Evolutionary conservation across 139 green algal species (phyloP).

Genomic region (Picocystis salinarum): DNA sequence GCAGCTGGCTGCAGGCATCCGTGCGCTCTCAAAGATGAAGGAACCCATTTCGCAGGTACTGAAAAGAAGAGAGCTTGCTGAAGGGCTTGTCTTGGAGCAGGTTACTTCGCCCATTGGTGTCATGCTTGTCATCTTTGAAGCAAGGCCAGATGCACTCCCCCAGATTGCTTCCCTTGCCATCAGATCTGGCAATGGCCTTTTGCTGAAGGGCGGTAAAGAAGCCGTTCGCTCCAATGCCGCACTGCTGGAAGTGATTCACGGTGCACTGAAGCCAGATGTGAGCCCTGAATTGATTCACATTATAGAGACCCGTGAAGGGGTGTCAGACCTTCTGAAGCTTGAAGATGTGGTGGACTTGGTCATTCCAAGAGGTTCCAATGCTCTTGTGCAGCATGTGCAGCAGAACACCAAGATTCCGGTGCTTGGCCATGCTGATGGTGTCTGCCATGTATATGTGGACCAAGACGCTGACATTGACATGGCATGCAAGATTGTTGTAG

Average conservation of each 20-base stretch:
- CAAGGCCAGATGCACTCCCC: slow-evolving; percentile 81
- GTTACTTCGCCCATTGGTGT: slow-evolving; percentile 82
- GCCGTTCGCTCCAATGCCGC: slow-evolving; percentile 55
- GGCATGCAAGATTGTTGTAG: slow-evolving; percentile 44
- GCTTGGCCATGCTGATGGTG: slow-evolving; percentile 90
- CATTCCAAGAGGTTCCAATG: slow-evolving; percentile 81
- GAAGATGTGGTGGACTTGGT: slow-evolving; percentile 90
- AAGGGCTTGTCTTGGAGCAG: slow-evolving; percentile 83
- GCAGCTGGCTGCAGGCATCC: slow-evolving; percentile 71
- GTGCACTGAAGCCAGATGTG: slow-evolving; percentile 8
- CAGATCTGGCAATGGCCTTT: slow-evolving; percentile 61
- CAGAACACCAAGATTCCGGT: slow-evolving; percentile 91
- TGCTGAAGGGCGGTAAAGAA: slow-evolving; percentile 96
- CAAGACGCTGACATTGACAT: slow-evolving; percentile 31
- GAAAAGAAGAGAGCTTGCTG: slow-evolving; percentile 53
- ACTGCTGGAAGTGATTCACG: slow-evolving; percentile 30
- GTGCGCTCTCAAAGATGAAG: slow-evolving; percentile 49
- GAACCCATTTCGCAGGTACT: slow-evolving; percentile 25
- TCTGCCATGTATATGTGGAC: slow-evolving; percentile 97
- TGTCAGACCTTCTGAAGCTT: slow-evolving; percentile 76
- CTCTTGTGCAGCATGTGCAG: slow-evolving; percentile 46
- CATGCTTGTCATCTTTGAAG: slow-evolving; percentile 98
- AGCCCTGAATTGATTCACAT: slow-evolving; percentile 59
- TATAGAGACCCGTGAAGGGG: slow-evolving; percentile 66
- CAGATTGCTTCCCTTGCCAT: slow-evolving; percentile 73